These are phyloP conservation scores for Paraphaeosphaeria sporulosa DNA, from an alignment of 2,329 filamentous ascomycete genomes.

Conservation along the genomic window DNA sequence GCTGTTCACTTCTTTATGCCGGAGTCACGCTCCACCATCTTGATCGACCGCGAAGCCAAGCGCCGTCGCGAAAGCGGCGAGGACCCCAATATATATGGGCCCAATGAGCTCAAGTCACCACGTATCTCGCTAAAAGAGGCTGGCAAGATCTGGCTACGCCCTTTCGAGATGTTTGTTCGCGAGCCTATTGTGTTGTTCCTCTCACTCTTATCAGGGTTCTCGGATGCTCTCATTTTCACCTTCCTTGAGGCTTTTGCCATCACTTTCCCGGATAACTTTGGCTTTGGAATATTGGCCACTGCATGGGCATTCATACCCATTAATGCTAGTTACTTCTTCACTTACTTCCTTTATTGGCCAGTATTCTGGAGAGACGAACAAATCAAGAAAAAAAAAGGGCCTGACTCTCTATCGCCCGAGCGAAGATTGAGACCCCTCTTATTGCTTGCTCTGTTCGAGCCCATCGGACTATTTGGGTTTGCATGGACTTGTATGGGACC, in stretches of 20 bases:
- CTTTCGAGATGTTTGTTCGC: conserved; percentile 72
- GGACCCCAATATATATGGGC: conserved; percentile 70
- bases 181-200: conserved; percentile 77
- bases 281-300: conserved; percentile 63
- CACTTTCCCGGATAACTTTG: conserved; percentile 70
- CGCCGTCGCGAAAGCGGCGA: conserved; percentile 69
- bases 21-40: conserved; percentile 75
- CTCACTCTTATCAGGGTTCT: conserved; percentile 76
- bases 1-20: conserved; percentile 71
- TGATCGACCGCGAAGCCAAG: conserved; percentile 80
- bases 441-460: conserved; percentile 64
- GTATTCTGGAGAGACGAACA: conserved; percentile 54
- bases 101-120: conserved; percentile 66
- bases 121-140: conserved; percentile 44
- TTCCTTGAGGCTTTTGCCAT: conserved; percentile 74
- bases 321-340: conserved; percentile 67
- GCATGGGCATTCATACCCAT: conserved; percentile 65
- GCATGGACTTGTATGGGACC: conserved; percentile 72
- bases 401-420: conserved; percentile 61
- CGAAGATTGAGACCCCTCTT: conserved; percentile 71
- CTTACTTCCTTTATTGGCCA: conserved; percentile 67
- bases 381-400: conserved; percentile 44
- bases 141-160: conserved; percentile 57
- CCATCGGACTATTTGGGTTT: conserved; percentile 74
- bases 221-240: conserved; percentile 79